phyloP scores from a whole-genome alignment of 805 yeast species.

The Wickerhamiella dianesei region DNA sequence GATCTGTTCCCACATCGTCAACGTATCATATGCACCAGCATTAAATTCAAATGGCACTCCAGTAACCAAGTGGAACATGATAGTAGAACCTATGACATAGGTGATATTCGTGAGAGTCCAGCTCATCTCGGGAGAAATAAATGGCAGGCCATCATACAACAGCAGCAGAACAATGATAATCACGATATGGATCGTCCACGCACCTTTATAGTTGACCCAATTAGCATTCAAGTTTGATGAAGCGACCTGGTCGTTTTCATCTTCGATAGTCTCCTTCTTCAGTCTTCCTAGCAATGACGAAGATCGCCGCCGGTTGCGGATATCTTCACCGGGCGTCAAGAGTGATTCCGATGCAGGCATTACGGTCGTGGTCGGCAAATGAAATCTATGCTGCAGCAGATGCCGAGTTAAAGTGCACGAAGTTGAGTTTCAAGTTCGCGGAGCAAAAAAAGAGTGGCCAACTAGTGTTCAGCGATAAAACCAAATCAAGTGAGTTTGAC shows the following conservation, averaged over 20 bases:
- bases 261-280: conserved; percentile 84
- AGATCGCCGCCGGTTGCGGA: conserved; percentile 48
- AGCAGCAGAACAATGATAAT: conserved; percentile 61
- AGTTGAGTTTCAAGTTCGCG: no score
- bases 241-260: conserved; percentile 78
- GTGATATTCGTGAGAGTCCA: conserved; percentile 92
- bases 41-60: conserved; percentile 95
- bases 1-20: conserved; percentile 98
- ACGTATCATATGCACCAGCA: conserved; percentile 87
- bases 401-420: not conserved
- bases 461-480: no score
- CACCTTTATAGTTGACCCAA: conserved; percentile 91
- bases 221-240: conserved; percentile 85
- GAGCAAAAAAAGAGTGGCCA: no score
- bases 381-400: not conserved
- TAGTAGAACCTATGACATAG: conserved; percentile 79
- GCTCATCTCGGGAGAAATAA: conserved; percentile 66
- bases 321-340: conserved; percentile 1
- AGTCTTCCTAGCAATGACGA: conserved; percentile 84
- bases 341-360: not conserved
- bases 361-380: not conserved
- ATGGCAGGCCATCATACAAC: conserved; percentile 66
- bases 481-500: no score
- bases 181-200: conserved; percentile 88
- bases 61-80: conserved; percentile 92